These are phyloP conservation scores for Eucalyptus regnans DNA, from an alignment of 345 rosid genomes.

Conservation along the genomic window DNA sequence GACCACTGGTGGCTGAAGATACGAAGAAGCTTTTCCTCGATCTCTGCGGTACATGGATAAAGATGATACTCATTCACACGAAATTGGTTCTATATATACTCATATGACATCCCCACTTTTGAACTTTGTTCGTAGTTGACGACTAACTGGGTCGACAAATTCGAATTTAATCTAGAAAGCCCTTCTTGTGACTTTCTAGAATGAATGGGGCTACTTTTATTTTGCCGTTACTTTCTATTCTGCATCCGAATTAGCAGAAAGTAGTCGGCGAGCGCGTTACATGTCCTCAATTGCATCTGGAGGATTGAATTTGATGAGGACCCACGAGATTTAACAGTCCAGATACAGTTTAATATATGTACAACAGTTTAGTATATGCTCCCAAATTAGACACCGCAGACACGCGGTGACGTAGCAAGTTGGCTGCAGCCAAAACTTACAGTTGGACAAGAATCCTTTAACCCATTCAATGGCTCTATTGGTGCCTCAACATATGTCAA, in stretches of 20 bases:
- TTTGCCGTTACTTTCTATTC: neutral
- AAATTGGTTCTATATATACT: neutral
- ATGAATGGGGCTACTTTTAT: neutral
- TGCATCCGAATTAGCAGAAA: neutral
- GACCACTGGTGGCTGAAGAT: neutral
- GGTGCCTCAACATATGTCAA: neutral
- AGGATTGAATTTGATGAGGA: neutral
- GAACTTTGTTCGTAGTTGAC: neutral
- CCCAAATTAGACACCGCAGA: neutral
- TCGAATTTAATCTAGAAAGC: neutral
- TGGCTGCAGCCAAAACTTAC: neutral
- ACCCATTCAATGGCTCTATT: neutral
- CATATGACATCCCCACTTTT: neutral
- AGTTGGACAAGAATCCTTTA: neutral
- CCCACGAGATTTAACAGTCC: neutral
- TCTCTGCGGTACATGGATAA: neutral
- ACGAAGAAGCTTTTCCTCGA: neutral
- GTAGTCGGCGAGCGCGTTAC: neutral
- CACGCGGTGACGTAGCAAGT: neutral
- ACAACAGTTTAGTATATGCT: neutral
- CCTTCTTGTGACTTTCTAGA: neutral
- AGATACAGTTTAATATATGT: neutral
- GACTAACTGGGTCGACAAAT: neutral
- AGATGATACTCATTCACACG: neutral
- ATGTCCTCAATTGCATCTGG: neutral